Percentiles rank a stretch among this genome's conserved stretches.
Evolutionary conservation across 108 stramenopile species (phyloP).

Genomic region (Pseudonitzschia multistriata): DNA sequence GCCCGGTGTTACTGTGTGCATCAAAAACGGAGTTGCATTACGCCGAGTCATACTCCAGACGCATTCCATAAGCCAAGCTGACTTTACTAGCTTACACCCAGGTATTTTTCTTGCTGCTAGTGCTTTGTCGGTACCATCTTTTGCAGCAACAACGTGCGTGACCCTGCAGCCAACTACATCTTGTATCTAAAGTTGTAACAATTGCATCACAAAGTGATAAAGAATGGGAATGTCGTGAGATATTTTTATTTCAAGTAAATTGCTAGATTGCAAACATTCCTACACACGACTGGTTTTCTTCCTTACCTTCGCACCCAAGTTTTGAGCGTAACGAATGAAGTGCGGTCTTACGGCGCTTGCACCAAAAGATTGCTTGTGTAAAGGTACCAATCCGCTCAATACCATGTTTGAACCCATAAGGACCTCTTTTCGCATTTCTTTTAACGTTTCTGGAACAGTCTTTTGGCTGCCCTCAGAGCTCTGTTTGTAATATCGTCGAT

Average conservation of each 20-base stretch:
- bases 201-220: not conserved
- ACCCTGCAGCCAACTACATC: constrained; percentile 41
- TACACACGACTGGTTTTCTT: not conserved
- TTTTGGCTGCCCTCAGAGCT: constrained; percentile 33
- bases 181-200: constrained; percentile 12
- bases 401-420: constrained; percentile 52
- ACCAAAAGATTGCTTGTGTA: constrained; percentile 48
- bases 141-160: constrained; percentile 77
- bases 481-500: constrained; percentile 59
- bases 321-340: constrained; percentile 75
- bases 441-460: constrained; percentile 63
- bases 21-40: constrained; percentile 36
- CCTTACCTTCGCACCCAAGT: constrained; percentile 64
- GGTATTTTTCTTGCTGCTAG: constrained; percentile 58
- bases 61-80: constrained; percentile 84
- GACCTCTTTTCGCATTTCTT: constrained; percentile 54
- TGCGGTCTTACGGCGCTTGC: constrained; percentile 43
- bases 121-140: constrained; percentile 80
- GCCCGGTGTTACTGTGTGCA: constrained; percentile 13
- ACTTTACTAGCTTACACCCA: constrained; percentile 64
- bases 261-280: not conserved
- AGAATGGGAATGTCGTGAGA: not conserved
- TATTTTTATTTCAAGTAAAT: not conserved
- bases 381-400: constrained; percentile 72
- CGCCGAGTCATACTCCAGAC: constrained; percentile 68